These are phyloP conservation scores for Venturia pyrina DNA, from an alignment of 2,329 filamentous ascomycete genomes.

Conservation along the genomic window DNA sequence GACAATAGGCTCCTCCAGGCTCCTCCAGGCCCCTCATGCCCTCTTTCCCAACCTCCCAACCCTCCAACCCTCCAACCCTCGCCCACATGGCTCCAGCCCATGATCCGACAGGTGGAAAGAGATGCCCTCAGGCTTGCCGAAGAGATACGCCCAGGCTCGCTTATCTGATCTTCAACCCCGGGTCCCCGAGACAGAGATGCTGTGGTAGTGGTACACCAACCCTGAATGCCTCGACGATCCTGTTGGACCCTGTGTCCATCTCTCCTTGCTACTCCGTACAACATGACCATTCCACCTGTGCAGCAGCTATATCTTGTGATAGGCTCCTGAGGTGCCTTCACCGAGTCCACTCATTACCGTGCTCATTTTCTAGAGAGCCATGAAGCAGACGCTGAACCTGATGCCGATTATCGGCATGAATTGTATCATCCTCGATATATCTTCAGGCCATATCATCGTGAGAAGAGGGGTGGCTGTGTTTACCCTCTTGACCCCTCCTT, in stretches of 20 bases:
- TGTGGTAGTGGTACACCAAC: too few relatives aligned
- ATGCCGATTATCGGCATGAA: neutral
- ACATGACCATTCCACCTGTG: constrained; percentile 2
- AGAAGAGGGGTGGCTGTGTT: neutral
- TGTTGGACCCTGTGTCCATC: neutral
- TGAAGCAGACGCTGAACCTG: neutral
- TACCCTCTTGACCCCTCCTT: neutral
- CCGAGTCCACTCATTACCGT: neutral
- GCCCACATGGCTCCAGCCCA: constrained; percentile 6
- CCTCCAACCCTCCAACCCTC: neutral
- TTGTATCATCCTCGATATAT: constrained; percentile 3
- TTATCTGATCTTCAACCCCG: neutral
- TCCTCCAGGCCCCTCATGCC: neutral
- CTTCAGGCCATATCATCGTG: neutral
- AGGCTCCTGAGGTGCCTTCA: neutral
- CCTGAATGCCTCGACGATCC: neutral
- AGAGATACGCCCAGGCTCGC: neutral
- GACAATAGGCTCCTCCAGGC: too few relatives aligned
- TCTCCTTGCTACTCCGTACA: neutral
- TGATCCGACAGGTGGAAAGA: neutral
- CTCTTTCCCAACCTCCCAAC: too few relatives aligned
- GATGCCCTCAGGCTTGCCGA: neutral
- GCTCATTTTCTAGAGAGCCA: neutral
- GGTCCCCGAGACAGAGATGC: neutral
- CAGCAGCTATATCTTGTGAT: constrained; percentile 3